Base-by-base conservation (phyloP, 257 asterid species). In the Solanum dulcamara region DNA sequence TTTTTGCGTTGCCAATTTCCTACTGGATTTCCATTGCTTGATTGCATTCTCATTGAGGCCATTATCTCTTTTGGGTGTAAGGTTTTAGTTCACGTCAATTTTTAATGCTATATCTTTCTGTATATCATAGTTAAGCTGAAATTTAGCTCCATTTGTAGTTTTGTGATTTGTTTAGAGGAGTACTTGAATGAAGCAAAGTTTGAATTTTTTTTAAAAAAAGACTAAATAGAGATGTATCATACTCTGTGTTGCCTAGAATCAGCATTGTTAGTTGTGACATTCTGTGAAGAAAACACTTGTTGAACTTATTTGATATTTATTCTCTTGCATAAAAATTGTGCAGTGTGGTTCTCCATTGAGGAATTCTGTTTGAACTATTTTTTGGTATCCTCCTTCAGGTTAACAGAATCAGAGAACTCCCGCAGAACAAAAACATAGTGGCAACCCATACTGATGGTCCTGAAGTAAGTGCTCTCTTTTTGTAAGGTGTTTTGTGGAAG, bases 381-480 rank as follows among this genome's bases (percentile, higher is more conserved):
- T 72, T 18, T 15, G 59, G 59, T 57, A 71, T 14, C 50, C 79
- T 68, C 44, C 84, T 88, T 86, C 88, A 97, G 99, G 99, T 95
- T 33, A 97, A 97, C 90, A 91, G 99, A 85, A 97, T 97, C 90
- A 94, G 99, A 90, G 99, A 97, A 87, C 92, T 97, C 89, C 98
- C 99, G 3, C 98, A 90, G 87, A 94, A 97, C 83, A 95, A 97
- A 87, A 97, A 95, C 87, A 94, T 96, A 84, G 89, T 96, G 71
- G 99, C 98, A 7, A 96, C 99, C 5, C 99, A 96, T 87, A 94
- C 99, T 13, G 99, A 96, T 87, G 89, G 97, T 83, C 98, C 99
- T 88, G 98, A 96, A 89, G 99, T 94, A 91, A 88, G 96, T 87
- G 81, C 59, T 28, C n/a, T 75, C 82, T 75, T 37, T 72, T 40